These are phyloP conservation scores for Neurospora sp. DNA, from an alignment of 495 filamentous ascomycete species.

Conservation along the genomic window DNA sequence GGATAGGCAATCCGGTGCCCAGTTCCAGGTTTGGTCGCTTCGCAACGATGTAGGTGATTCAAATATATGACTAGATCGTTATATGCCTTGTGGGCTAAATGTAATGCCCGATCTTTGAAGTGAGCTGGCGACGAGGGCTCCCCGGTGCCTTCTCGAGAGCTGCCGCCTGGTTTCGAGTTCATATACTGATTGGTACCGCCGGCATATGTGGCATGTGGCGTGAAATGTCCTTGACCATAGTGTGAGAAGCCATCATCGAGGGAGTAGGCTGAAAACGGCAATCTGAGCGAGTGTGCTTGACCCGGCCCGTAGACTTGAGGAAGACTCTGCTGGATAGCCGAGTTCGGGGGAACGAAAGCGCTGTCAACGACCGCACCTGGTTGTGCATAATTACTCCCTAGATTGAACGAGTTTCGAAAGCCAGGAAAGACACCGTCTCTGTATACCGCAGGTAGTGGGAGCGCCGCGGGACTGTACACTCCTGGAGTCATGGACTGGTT, in stretches of 20 bases:
- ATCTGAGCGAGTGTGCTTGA: constrained; percentile 16
- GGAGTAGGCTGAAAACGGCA: constrained; percentile 17
- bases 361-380: constrained; percentile 24
- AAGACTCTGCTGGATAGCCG: constrained; percentile 15
- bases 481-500: constrained; percentile 56
- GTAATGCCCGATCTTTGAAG: constrained; percentile 72
- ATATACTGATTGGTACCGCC: constrained; percentile 13
- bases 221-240: constrained; percentile 10
- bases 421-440: constrained; percentile 54
- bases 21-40: constrained; percentile 12
- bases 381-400: constrained; percentile 22
- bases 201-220: constrained; percentile 9
- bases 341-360: constrained; percentile 22
- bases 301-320: constrained; percentile 17
- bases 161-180: constrained; percentile 3
- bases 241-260: constrained; percentile 25
- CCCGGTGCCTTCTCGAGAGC: background rate
- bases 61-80: constrained; percentile 72
- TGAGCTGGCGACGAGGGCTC: constrained; percentile 37
- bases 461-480: constrained; percentile 59
- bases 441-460: constrained; percentile 65
- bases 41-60: constrained; percentile 42
- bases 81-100: constrained; percentile 82
- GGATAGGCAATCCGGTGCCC: constrained; percentile 34
- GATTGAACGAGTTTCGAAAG: constrained; percentile 20